Base-by-base conservation (phyloP, 2,329 filamentous ascomycete species). In the Zasmidium angulare region DNA sequence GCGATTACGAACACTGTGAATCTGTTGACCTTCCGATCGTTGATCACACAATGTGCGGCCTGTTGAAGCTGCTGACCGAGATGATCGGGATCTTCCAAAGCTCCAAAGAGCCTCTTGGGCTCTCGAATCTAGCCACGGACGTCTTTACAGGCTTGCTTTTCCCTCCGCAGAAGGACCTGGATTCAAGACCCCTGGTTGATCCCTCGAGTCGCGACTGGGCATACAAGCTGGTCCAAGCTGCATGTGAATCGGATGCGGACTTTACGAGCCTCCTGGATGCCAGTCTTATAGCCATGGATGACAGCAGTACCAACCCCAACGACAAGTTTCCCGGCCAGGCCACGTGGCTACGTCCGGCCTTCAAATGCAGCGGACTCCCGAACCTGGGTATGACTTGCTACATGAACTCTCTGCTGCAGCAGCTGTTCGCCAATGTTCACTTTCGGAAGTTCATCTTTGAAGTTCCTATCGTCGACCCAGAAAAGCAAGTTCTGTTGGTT, bases 301-400 rank as follows among this genome's bases (percentile, higher is more conserved):
- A 47, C 3, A 46, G 58, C 29, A 19, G 17, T 4, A 29, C 46
- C n/a, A 47, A 59, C 24, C 60, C 65, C 7, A 21, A 24, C 7
- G 43, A 53, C 4, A 60, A 46, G 43, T 69, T 63, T 48, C 65
- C 65, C 17, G 67, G 67, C 10, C 49, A 23, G 3, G 61, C 61
- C 87, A 31, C 76, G 75, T 43, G 87, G 84, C 68, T 69, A 17
- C 66, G 70, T 17, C 49, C 61, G 9, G 61, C 63, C 9, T 51
- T 53, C 6, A 50, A 58, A 22, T 63, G 58, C 46, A 62, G 65
- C 24, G 95, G 95, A 1, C 76, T 99, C n/a, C 84, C 84, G 58
- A 99, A 99, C 69, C 82, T 97, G 17, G 95, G 91, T 10, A 96
- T 97, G 72, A 98, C 96, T 0, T 99, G 95, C 76, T 99, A 99